Base-by-base conservation (phyloP, 306 rosid genomes). In the Gillenia trifoliata region DNA sequence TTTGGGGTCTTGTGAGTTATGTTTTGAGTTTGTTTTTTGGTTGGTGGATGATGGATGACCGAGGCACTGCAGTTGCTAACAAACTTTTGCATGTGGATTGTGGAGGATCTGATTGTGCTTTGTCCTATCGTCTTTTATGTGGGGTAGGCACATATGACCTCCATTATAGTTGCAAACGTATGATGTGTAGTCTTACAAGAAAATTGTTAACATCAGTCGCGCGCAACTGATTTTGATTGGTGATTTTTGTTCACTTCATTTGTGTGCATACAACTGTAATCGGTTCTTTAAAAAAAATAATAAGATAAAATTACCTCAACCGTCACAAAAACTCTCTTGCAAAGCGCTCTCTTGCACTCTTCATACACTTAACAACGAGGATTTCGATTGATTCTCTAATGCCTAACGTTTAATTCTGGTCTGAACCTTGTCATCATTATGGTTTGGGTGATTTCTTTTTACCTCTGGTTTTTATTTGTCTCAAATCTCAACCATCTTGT, bases 81-180 rank as follows among this genome's bases (percentile, higher is more conserved):
- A 78, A 85, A 75, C 78, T 71, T 34, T 9, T 72, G 86, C 86
- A 74, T 84, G 85, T 82, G 86, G 83, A 65, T 73, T 76, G 79
- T 52, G 71, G 73, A 76, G 68, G 15, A 78, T 75, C 80, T 83
- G 72, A 78, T 68, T 74, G 61, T 78, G 81, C 70, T 70, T 22
- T 79, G 83, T 77, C 77, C 43, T 77, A 11, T 69, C 75, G 54
- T 69, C 70, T 65, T 73, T 83, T 34, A 12, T 2, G 12, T 79
- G 72, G 83, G 88, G 74, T 75, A 76, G 78, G 40, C 77, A 73
- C 30, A 77, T 75, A 81, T 60, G 38, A 41, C 66, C 20, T 67
- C 38, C 68, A 66, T 71, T 56, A 56, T 81, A 63, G 26, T 47
- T 79, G 73, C 79, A 38, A 66, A 20, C 63, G 57, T 45, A 2